phyloP scores from a whole-genome alignment of 306 rosid genomes.

The Dalbergia cultrata region DNA sequence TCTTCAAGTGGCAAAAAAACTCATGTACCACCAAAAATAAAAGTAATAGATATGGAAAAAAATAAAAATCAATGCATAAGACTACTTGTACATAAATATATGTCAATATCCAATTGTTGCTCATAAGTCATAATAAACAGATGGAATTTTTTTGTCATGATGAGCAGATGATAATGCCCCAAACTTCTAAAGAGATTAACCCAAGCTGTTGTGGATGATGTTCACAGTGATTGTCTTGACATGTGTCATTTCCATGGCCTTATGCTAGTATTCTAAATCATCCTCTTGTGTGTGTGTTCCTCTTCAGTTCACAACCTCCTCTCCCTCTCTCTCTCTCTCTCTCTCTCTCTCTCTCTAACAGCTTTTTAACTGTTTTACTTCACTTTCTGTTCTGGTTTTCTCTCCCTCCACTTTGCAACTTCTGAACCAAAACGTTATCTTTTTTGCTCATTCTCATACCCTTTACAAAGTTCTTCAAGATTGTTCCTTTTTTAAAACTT shows the following conservation, averaged over 20 bases:
- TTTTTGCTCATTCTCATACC: not conserved
- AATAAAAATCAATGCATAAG: not conserved
- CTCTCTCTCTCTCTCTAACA: not conserved
- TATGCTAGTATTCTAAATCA: constrained; percentile 55
- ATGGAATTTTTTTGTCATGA: not conserved
- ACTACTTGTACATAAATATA: not conserved
- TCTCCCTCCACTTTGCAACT: constrained; percentile 48
- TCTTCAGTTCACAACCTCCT: too few species aligned
- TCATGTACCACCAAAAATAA: not conserved
- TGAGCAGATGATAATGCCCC: not conserved
- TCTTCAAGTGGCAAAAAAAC: not conserved
- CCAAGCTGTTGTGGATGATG: constrained; percentile 39
- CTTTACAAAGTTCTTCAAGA: constrained; percentile 22
- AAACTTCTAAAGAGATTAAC: not conserved
- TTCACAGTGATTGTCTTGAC: constrained; percentile 46
- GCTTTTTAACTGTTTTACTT: not conserved
- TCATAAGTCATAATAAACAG: not conserved
- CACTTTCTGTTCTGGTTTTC: not conserved
- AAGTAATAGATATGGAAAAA: not conserved
- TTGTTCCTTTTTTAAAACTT: not conserved
- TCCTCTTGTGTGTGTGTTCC: not conserved
- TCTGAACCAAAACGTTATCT: constrained; percentile 36
- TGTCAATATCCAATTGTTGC: not conserved
- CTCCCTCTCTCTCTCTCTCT: not conserved
- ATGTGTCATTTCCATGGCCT: constrained; percentile 80